Evolutionary conservation across 306 rosid genomes (phyloP).

Genomic region (Potentilla sterilis): DNA sequence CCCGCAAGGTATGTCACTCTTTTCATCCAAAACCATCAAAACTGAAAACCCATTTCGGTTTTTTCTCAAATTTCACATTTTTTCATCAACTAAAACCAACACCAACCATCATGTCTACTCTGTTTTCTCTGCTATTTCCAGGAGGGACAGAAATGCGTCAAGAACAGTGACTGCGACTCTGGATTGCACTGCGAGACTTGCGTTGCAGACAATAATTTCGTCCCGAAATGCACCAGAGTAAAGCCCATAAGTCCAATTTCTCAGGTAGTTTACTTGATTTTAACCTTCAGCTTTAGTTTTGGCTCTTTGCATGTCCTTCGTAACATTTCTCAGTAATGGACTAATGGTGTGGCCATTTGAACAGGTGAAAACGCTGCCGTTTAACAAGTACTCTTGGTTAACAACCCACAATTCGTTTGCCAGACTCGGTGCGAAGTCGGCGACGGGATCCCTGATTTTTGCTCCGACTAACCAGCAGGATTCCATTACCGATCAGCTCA

Average conservation of each 20-base stretch:
- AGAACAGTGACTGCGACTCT: conserved; percentile 49
- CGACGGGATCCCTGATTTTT: conserved; percentile 55
- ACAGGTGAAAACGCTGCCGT: conserved; percentile 73
- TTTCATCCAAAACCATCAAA: background rate
- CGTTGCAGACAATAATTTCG: conserved; percentile 53
- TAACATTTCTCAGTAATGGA: background rate
- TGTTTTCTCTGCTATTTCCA: conserved; percentile 29
- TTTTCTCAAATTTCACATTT: background rate
- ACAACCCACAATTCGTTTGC: conserved; percentile 90
- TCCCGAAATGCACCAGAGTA: conserved; percentile 78
- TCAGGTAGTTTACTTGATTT: conserved; percentile 29
- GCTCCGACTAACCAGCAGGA: conserved; percentile 83
- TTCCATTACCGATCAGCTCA: conserved; percentile 74
- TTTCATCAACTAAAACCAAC: background rate
- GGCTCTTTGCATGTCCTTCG: background rate
- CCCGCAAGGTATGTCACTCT: conserved; percentile 51
- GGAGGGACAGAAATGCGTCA: conserved; percentile 62
- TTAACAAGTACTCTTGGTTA: conserved; percentile 82
- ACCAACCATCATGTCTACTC: background rate
- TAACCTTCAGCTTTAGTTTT: background rate
- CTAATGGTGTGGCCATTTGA: conserved; percentile 4
- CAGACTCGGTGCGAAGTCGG: conserved; percentile 59
- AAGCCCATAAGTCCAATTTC: conserved; percentile 69
- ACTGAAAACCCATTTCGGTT: background rate
- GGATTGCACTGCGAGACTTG: conserved; percentile 92